Evolutionary conservation across 1,284 basidiomycete genomes (phyloP), one percentile per base, ranked within the genome.

Genomic region (Golubevia sp.): DNA sequence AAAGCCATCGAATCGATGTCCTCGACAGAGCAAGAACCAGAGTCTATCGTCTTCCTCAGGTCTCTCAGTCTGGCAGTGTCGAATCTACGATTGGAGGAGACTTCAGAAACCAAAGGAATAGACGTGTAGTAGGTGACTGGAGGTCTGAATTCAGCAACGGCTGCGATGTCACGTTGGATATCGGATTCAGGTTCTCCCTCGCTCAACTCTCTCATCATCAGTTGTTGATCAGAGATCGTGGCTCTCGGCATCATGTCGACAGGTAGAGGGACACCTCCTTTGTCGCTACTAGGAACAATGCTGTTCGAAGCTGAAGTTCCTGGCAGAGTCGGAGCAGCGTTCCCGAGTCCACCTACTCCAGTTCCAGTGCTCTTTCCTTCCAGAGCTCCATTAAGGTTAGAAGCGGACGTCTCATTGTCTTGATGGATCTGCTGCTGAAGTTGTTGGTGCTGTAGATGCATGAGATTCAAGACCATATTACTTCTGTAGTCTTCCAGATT

Each of bases 241-340:
- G 67, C 57, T 4, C 64, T 53, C 0, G 77, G 79, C 57, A 63
- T 62, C 63, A 80, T 73, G 50, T 80, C 77, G 24, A 70, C 55
- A 5, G 80, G 80, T 6, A 83, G 68, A 2, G 79, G 78, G 3
- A 83, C 74, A 26, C 80, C 80, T 49, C 80, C 80, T 64, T 75
- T 76, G 59, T 82, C 79, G 64, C 77, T 82, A 69, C 77, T 78
- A 2, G 80, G 80, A 6, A 78, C 80, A 44, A 82, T 79, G 66
- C 76, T 78, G 58, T 67, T 73, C 15, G 76, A 75, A 25, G 74
- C 68, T 61, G 73, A 73, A 60, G 69, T 68, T 7, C 70, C 62
- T 18, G 70, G 68, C 44, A 68, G 70, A 1, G 61, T 63, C 8
- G 57, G 21, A 1, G 44, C 15, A 44, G 38, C 38, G 18, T 44